phyloP scores from a whole-genome alignment of 495 filamentous ascomycete species.

The Aspergillus hancockii region DNA sequence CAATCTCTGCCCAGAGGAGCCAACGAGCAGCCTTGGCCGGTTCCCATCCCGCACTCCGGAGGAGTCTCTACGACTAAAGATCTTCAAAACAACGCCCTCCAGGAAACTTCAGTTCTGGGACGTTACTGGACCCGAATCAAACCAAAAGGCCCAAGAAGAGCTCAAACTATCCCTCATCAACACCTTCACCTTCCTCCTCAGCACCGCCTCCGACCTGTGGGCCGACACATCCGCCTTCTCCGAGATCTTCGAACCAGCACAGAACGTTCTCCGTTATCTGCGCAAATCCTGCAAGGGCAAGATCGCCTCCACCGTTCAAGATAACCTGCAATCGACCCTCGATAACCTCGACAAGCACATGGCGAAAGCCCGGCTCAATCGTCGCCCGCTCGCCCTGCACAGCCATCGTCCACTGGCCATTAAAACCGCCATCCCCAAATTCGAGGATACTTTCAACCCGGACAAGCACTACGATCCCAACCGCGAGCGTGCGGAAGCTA shows the following conservation, averaged over 20 bases:
- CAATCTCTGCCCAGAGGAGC: conserved; percentile 58
- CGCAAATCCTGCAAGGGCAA: conserved; percentile 51
- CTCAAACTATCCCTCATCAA: conserved; percentile 61
- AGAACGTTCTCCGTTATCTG: conserved; percentile 57
- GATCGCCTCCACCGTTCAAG: conserved; percentile 42
- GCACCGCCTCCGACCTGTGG: conserved; percentile 63
- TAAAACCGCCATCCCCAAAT: conserved; percentile 87
- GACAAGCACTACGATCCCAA: conserved; percentile 95
- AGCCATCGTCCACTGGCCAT: conserved; percentile 87
- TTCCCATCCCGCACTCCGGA: conserved; percentile 65
- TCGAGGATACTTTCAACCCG: conserved; percentile 93
- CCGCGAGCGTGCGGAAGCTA: conserved; percentile 76
- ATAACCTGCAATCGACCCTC: conserved; percentile 36
- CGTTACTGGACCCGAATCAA: conserved; percentile 35
- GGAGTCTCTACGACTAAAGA: conserved; percentile 50
- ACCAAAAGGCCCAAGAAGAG: conserved; percentile 34
- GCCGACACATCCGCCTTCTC: conserved; percentile 65
- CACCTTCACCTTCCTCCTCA: conserved; percentile 58
- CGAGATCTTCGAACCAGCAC: conserved; percentile 68
- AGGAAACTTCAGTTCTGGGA: conserved; percentile 55
- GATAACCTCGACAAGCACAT: conserved; percentile 51
- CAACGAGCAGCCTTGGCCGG: conserved; percentile 42
- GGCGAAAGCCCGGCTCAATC: conserved; percentile 55
- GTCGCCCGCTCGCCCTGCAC: conserved; percentile 83
- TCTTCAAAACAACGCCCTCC: conserved; percentile 26